These are phyloP conservation scores for Cercospora canescens DNA, from an alignment of 2,329 filamentous ascomycete genomes.

Conservation along the genomic window DNA sequence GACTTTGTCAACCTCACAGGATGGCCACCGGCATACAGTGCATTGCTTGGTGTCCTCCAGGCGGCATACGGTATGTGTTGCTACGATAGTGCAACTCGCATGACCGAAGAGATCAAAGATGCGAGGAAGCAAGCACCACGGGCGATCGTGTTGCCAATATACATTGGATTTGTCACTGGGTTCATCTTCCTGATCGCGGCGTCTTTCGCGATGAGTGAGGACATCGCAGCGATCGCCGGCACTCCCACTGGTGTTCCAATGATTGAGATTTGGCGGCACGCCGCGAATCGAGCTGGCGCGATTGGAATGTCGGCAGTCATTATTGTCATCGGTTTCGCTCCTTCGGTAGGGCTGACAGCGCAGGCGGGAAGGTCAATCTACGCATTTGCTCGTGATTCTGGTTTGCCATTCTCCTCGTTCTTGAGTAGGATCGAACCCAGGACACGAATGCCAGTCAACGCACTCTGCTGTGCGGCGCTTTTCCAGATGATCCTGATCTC, in stretches of 20 bases:
- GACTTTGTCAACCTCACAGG: constrained; percentile 58
- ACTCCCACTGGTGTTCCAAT: constrained; percentile 53
- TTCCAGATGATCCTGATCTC: constrained; percentile 56
- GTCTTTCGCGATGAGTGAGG: constrained; percentile 54
- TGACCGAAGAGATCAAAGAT: constrained; percentile 58
- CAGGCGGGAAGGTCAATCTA: constrained; percentile 50
- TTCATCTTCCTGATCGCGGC: constrained; percentile 50
- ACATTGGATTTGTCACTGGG: constrained; percentile 48
- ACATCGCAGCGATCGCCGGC: constrained; percentile 46
- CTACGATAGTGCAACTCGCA: constrained; percentile 52
- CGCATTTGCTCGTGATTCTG: constrained; percentile 53
- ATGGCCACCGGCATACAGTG: constrained; percentile 52
- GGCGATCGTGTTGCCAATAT: constrained; percentile 49
- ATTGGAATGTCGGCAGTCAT: constrained; percentile 51
- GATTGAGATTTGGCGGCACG: constrained; percentile 55
- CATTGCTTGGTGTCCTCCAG: constrained; percentile 56
- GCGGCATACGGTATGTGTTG: constrained; percentile 58
- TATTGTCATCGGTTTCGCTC: constrained; percentile 49
- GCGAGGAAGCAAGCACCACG: constrained; percentile 53
- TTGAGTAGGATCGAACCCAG: constrained; percentile 50
- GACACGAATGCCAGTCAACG: constrained; percentile 51
- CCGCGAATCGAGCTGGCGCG: constrained; percentile 48
- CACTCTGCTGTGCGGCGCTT: constrained; percentile 48
- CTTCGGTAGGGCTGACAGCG: constrained; percentile 49
- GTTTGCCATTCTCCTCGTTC: constrained; percentile 52